Base-by-base conservation (phyloP, 2,329 filamentous ascomycete genomes). In the Cladophialophora yegresii region DNA sequence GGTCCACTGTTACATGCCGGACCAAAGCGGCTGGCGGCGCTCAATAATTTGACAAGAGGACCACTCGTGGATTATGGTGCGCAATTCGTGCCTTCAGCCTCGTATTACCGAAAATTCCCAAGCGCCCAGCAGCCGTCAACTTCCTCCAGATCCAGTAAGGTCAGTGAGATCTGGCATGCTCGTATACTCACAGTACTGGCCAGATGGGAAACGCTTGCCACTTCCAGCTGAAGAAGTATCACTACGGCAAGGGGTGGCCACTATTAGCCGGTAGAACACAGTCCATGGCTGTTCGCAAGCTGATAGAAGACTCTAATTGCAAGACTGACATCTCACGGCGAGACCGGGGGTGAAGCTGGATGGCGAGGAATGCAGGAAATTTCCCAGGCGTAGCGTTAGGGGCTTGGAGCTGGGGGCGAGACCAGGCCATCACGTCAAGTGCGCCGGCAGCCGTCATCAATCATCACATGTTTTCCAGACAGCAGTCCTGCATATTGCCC, bases 11-110 rank as follows among this genome's bases (percentile, higher is more conserved):
- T 9, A 9, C 12, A 54, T 30, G 28, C 16, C 51, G 28, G 26
- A 32, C 51, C 51, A 28, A 54, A 54, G 51, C 51, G 51, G 51
- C 47, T 50, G 20, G 20, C 20, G 7, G 16, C 47, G 47, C 47
- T 50, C 23, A 22, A 50, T 22, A 50, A 50, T 26, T 26, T 23
- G 47, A 9, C 3, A 43, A 16, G 8, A 26, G 10, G 4, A 26
- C 5, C 8, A n/a, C 40, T 33, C 36, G 36, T 43, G 8, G 13
- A 43, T 43, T 23, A n/a, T 20, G 6, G 13, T 26, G 28, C n/a
- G 28, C 26, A 4, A n/a, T 33, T 32, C 51, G 23, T 22, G 10
- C 12, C 6, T 28, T 10, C 51, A 54, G 51, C 51, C 51, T 54
- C 30, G 16, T 20, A 53, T n/a, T n/a, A 32, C n/a, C 22, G 45